phyloP scores from a whole-genome alignment of 2,329 filamentous ascomycete genomes.

The Cladosporium phlei region DNA sequence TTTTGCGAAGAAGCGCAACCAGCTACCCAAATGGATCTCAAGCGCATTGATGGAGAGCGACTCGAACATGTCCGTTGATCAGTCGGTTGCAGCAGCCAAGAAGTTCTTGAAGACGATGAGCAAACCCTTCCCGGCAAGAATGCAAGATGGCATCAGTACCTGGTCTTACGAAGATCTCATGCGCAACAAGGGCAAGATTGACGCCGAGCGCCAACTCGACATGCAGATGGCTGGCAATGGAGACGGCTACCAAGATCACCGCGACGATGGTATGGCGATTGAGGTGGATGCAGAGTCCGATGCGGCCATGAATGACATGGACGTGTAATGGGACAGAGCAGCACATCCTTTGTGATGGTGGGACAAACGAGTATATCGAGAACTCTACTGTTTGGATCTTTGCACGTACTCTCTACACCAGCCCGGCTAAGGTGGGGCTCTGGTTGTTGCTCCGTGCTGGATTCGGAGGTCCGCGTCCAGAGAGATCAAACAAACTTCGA shows the following conservation, averaged over 20 bases:
- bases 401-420: too few species aligned
- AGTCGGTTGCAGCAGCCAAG: constrained; percentile 84
- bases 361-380: too few species aligned
- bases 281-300: constrained; percentile 34
- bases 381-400: too few species aligned
- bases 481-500: too few species aligned
- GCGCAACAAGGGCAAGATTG: constrained; percentile 70
- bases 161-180: constrained; percentile 80
- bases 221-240: constrained; percentile 37
- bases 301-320: constrained; percentile 34
- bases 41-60: constrained; percentile 81
- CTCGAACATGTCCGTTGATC: constrained; percentile 88
- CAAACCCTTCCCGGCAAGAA: constrained; percentile 73
- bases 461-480: too few species aligned
- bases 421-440: too few species aligned
- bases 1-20: constrained; percentile 83
- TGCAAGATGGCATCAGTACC: constrained; percentile 88
- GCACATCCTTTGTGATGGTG: too few species aligned
- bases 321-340: constrained; percentile 26
- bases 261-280: constrained; percentile 30
- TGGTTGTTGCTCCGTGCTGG: too few species aligned
- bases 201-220: constrained; percentile 48
- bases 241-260: constrained; percentile 36
- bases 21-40: constrained; percentile 95
- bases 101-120: constrained; percentile 89